Conservation (phyloP, 352 stramenopile species). For the Phytopythium aichiense region DNA sequence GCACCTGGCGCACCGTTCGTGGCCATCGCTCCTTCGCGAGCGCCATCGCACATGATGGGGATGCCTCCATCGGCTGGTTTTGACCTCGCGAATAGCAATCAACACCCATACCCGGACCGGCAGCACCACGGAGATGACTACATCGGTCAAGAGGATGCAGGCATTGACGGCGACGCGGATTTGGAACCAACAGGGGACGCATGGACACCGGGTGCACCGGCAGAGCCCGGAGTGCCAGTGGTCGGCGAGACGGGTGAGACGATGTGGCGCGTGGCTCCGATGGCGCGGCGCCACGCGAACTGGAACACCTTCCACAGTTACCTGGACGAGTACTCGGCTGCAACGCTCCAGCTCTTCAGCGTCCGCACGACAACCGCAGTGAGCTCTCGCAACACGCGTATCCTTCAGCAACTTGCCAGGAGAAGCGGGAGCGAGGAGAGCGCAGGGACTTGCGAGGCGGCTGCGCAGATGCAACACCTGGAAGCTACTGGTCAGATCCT, state of each 20-base stretch:
- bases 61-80: background rate
- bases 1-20: constrained; percentile 18
- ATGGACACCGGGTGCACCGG: constrained; percentile 13
- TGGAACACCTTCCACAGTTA: constrained; percentile 63
- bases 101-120: background rate
- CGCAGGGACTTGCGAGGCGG: background rate
- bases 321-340: constrained; percentile 49
- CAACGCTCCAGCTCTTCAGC: constrained; percentile 68
- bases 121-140: background rate
- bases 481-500: constrained; percentile 24
- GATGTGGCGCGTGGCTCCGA: constrained; percentile 45
- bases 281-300: constrained; percentile 39
- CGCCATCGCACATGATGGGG: background rate
- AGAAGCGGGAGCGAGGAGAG: background rate
- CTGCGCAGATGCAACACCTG: background rate
- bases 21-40: constrained; percentile 24
- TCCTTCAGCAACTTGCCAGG: constrained; percentile 14
- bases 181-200: background rate
- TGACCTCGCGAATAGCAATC: background rate
- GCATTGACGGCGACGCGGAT: background rate
- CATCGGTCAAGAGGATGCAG: background rate
- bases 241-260: constrained; percentile 20
- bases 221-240: constrained; percentile 13
- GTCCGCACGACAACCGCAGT: constrained; percentile 76
- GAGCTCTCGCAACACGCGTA: constrained; percentile 49